Conservation (phyloP, 768 basidiomycete species). For the Lyophyllum shimeji region DNA sequence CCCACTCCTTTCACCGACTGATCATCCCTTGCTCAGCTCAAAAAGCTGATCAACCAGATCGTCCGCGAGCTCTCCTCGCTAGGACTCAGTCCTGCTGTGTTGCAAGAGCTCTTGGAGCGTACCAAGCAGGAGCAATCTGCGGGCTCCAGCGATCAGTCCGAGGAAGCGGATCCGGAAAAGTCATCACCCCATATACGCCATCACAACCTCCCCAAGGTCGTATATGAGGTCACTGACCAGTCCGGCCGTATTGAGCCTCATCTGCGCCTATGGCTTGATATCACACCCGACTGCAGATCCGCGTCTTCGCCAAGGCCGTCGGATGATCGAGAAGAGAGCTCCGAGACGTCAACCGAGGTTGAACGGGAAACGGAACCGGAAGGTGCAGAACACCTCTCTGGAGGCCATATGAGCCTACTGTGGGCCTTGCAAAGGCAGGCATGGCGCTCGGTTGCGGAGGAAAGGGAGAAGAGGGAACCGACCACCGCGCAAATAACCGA, state of each 20-base stretch:
- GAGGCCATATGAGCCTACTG: slow-evolving; percentile 17
- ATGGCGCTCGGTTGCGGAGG: background rate
- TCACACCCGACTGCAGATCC: slow-evolving; percentile 14
- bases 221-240: slow-evolving; percentile 56
- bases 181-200: background rate
- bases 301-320: slow-evolving; percentile 10
- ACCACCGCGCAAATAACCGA: slow-evolving; percentile 6
- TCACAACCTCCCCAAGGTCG: slow-evolving; percentile 29
- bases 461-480: background rate
- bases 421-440: slow-evolving; percentile 23
- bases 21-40: slow-evolving; percentile 53
- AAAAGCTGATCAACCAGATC: slow-evolving; percentile 85
- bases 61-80: slow-evolving; percentile 74
- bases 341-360: slow-evolving; percentile 4
- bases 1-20: background rate
- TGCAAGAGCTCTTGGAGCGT: slow-evolving; percentile 41
- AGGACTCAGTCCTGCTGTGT: slow-evolving; percentile 53
- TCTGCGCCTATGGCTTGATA: slow-evolving; percentile 49
- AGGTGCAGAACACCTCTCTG: background rate
- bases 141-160: slow-evolving; percentile 24
- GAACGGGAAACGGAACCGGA: slow-evolving; percentile 14
- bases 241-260: slow-evolving; percentile 55
- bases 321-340: slow-evolving; percentile 11
- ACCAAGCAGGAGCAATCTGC: slow-evolving; percentile 6
- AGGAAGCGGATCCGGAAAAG: no score